Base-by-base conservation (phyloP, 768 basidiomycete species). In the Rubroboletus satanas region DNA sequence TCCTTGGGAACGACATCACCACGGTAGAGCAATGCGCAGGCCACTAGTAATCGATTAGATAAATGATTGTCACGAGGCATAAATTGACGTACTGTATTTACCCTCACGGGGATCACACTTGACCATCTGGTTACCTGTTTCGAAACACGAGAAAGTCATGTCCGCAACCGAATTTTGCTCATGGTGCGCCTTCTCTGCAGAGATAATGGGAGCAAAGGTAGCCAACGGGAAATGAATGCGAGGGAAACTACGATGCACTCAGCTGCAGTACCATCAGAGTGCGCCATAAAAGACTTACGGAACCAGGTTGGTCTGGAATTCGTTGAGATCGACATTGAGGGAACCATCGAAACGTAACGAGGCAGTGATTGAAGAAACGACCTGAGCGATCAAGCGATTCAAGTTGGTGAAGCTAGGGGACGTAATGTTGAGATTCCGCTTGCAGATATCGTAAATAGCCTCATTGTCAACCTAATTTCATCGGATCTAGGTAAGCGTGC, bases 281-380 rank as follows among this genome's bases (percentile, higher is more conserved):
- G 35, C 14, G 49, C 48, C 12, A 42, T 10, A 8, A 29, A 42
- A 10, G 23, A 82, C 91, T 77, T 69, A 95, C 87, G 96, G 95
- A 49, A 98, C 95, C 73, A 98, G 76, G 77, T 98, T 98, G 54
- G 95, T 98, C 79, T 98, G 96, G 85, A 98, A 98, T 77, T 98
- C 96, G 76, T 95, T 97, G 71, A 98, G 72, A 66, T 84, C 83
- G 57, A 84, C 83, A 63, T 84, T 85, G 57, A 85, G 74, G 39
- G 79, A 80, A 36, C 83, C 83, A 62, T 83, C 83, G 64, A 83
- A 84, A 51, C 83, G 79, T 32, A 84, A 80, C 21, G 96, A 98
- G 37, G 95, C 95, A 4, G 96, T 98, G 75, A 98, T 85, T 33
- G 94, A 95, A 1, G 97, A 99, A 57, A 99, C 97, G 62, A 98